Conservation (phyloP, 768 basidiomycete genomes). For the Mycena galericulata region DNA sequence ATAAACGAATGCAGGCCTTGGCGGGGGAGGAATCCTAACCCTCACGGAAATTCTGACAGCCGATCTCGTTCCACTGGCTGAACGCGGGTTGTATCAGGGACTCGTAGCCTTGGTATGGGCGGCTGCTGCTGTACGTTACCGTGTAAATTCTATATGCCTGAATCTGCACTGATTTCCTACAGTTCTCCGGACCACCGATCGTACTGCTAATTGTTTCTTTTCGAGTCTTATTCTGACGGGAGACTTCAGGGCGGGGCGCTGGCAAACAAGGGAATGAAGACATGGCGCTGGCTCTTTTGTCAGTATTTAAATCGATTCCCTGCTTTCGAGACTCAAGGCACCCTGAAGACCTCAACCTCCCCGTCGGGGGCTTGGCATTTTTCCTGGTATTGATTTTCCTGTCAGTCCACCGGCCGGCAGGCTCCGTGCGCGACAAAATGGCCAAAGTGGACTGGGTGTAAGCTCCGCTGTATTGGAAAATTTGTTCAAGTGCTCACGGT, state of each 20-base stretch:
- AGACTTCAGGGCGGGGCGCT: slow-evolving; percentile 35
- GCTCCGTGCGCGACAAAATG: slow-evolving; percentile 43
- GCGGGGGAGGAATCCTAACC: no score
- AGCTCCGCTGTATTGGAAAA: slow-evolving; percentile 23
- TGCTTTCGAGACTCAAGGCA: not conserved
- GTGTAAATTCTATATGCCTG: not conserved
- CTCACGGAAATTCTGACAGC: slow-evolving; percentile 53
- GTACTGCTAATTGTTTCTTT: slow-evolving; percentile 3
- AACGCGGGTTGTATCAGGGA: slow-evolving; percentile 52
- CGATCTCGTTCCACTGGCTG: slow-evolving; percentile 56
- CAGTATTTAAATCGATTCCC: slow-evolving; percentile 39
- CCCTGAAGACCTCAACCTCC: slow-evolving; percentile 50
- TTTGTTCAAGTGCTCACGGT: not conserved
- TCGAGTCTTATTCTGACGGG: not conserved
- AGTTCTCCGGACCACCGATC: slow-evolving; percentile 32
- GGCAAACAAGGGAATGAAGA: slow-evolving; percentile 42
- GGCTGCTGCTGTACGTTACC: slow-evolving; percentile 44
- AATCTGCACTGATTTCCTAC: not conserved
- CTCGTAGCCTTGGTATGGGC: slow-evolving; percentile 46
- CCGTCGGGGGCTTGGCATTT: slow-evolving; percentile 39
- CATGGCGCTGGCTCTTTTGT: no score
- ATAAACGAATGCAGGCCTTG: slow-evolving; percentile 38
- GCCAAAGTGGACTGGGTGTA: slow-evolving; percentile 51
- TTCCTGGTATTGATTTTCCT: slow-evolving; percentile 37
- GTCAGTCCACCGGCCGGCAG: slow-evolving; percentile 42